A percentile compares a stretch with the other conserved stretches of the same genome.
phyloP scores from a whole-genome alignment of 1,139 yeast species.

The Arxiozyma telluris region DNA sequence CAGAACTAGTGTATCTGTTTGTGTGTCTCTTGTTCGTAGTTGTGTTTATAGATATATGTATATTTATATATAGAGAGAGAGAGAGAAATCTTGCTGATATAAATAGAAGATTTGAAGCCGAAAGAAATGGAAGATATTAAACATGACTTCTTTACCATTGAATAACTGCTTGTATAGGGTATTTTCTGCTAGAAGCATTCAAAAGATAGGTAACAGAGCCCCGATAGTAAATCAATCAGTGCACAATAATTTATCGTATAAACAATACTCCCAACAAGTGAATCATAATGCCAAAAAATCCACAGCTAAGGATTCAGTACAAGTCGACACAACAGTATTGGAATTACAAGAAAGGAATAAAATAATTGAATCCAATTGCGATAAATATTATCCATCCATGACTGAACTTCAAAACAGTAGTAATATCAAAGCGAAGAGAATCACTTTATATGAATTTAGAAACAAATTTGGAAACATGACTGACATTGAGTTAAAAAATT shows the following conservation, averaged over 20 bases:
- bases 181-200: background rate
- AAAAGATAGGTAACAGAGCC: background rate
- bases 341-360: conserved; percentile 8
- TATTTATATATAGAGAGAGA: no score
- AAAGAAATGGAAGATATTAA: background rate
- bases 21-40: no score
- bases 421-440: background rate
- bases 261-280: background rate
- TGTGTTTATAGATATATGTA: no score
- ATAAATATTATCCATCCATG: conserved; percentile 24
- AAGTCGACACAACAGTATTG: conserved; percentile 9
- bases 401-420: conserved; percentile 8
- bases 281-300: background rate
- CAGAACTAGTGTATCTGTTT: background rate
- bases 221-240: background rate
- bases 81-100: background rate
- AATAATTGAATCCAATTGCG: conserved; percentile 8
- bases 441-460: conserved; percentile 2
- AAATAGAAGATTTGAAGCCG: background rate
- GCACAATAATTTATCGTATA: no score
- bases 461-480: background rate
- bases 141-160: background rate
- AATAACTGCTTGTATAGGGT: background rate
- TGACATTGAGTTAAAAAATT: background rate
- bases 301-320: background rate